Evolutionary conservation across 345 rosid genomes (phyloP), one percentile per base, ranked within the genome.

Genomic region (Pistacia vera): DNA sequence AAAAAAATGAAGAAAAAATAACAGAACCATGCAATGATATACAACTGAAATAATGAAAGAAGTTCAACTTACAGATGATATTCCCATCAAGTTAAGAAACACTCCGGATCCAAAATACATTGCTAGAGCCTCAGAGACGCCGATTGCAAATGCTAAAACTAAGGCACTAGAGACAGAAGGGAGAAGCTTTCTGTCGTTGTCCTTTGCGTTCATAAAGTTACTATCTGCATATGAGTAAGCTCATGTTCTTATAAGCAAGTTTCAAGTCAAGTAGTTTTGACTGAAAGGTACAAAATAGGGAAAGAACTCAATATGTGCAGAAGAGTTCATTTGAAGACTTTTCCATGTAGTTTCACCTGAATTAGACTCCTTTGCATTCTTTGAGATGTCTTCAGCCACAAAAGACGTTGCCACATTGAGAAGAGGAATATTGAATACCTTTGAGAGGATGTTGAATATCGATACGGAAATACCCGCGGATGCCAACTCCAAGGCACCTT

Each of bases 151-250:
- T n/a, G 85, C 82, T 57, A 78, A 71, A 75, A 82, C n/a, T 28
- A 82, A 78, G 56, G 81, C 81, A n/a, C 79, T 78, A 54, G 85
- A 78, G 76, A 82, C 81, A 7, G 85, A 82, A n/a, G 80, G 79
- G 35, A 82, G 77, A 36, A 51, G 58, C 82, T 75, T 78, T 62
- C 79, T 75, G 66, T 71, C 77, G 28, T 20, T 25, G 63, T 44
- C 46, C 58, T 11, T 20, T 10, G 51, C 63, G 0, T 33, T 55
- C 35, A 13, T 11, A 65, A 38, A n/a, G 58, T 41, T 44, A 41
- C 38, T 61, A 75, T 49, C 80, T 82, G 71, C 57, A 56, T 25
- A 63, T 72, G 11, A 61, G 4, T 48, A 71, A 30, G 68, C 9
- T 72, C 59, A 61, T 61, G n/a, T 48, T 59, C 22, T 14, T 17